A percentile compares a stretch with the other conserved stretches of the same genome.
phyloP scores from a whole-genome alignment of 768 basidiomycete species.

The Amyloporia xantha region DNA sequence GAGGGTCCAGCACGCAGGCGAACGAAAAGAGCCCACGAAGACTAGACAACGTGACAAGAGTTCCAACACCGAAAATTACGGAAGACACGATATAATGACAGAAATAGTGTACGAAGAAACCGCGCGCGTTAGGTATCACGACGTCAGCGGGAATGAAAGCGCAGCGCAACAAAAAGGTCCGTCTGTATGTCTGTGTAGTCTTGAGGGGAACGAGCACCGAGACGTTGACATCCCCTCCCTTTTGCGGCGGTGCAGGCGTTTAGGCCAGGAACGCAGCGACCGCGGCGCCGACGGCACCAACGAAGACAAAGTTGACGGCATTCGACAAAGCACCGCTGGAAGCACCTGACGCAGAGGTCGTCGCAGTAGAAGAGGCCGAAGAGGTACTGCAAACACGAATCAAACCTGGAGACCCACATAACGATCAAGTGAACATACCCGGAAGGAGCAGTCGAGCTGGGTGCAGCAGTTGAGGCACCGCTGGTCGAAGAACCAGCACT shows the following conservation, averaged over 20 bases:
- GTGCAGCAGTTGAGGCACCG: background rate
- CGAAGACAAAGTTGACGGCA: constrained; percentile 25
- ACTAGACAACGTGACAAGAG: background rate
- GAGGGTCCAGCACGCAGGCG: background rate
- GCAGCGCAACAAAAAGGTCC: background rate
- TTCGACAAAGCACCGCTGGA: constrained; percentile 25
- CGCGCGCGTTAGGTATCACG: constrained; percentile 4
- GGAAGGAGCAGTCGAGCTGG: constrained; percentile 1
- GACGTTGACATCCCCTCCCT: background rate
- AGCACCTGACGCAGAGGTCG: constrained; percentile 1
- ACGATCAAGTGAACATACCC: background rate
- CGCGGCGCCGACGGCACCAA: constrained; percentile 33
- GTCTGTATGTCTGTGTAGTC: background rate
- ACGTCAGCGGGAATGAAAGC: background rate
- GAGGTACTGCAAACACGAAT: too few relatives aligned
- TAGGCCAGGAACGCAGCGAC: constrained; percentile 31
- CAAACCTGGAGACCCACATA: too few relatives aligned
- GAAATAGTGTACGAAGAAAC: background rate
- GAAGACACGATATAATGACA: background rate
- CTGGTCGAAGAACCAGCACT: constrained; percentile 2
- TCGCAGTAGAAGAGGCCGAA: background rate
- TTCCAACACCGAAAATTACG: background rate
- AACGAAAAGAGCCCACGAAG: background rate
- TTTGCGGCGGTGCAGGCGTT: background rate
- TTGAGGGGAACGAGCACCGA: background rate